Evolutionary conservation across 1,284 basidiomycete species (phyloP).

Genomic region (Rhodofomes roseus): DNA sequence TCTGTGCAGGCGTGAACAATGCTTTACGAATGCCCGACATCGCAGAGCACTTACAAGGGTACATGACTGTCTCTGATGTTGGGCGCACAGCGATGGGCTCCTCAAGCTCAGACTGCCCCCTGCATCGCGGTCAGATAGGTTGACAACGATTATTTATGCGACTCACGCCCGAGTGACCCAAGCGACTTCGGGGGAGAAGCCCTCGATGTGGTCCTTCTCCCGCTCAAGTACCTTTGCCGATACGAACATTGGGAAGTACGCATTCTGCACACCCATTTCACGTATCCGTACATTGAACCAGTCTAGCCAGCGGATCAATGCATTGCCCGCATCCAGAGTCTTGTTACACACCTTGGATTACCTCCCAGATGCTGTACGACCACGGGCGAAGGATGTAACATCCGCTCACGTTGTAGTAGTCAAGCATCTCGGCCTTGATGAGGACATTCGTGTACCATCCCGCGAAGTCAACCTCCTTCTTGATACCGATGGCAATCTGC

Average conservation of each 20-base stretch:
- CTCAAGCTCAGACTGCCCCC: slow-evolving; percentile 90
- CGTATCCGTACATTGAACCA: slow-evolving; percentile 95
- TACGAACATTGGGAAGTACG: slow-evolving; percentile 99
- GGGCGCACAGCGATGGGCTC: slow-evolving; percentile 98
- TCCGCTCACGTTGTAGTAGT: slow-evolving; percentile 98
- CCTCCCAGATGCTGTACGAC: slow-evolving; percentile 97
- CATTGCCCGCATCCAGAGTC: neutral
- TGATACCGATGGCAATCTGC: slow-evolving; percentile 90
- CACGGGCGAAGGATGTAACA: slow-evolving; percentile 99
- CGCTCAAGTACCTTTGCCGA: slow-evolving; percentile 90
- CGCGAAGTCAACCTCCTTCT: slow-evolving; percentile 93
- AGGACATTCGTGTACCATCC: slow-evolving; percentile 94
- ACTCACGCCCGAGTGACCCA: slow-evolving; percentile 97
- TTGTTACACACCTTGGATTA: slow-evolving; percentile 70
- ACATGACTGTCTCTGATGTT: slow-evolving; percentile 98
- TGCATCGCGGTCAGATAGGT: slow-evolving; percentile 27
- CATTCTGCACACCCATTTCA: slow-evolving; percentile 93
- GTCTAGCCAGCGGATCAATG: slow-evolving; percentile 38
- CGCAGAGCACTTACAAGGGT: slow-evolving; percentile 69
- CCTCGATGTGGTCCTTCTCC: slow-evolving; percentile 99
- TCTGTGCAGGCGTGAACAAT: slow-evolving; percentile 33
- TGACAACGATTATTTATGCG: neutral
- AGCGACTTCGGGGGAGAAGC: slow-evolving; percentile 99
- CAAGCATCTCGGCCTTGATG: slow-evolving; percentile 97
- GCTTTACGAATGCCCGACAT: neutral